Base-by-base conservation (phyloP, 2,329 filamentous ascomycete species). In the Trichoderma aggressivum region DNA sequence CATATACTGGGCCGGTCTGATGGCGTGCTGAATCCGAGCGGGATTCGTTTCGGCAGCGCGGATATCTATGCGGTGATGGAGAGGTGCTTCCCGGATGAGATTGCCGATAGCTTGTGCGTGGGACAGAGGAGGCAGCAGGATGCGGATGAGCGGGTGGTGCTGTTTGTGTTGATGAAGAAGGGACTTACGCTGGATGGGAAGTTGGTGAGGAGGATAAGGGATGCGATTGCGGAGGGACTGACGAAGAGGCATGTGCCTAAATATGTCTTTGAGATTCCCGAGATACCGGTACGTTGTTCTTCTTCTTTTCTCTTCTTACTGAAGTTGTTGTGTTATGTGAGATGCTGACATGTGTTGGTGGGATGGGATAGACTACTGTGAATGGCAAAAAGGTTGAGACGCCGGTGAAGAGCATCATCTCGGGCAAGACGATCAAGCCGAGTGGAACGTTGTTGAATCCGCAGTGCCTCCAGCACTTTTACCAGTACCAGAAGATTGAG, bases 301-400 rank as follows among this genome's bases (percentile, higher is more conserved):
- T 30, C 18, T 5, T 5, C 26, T 7, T 34, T 16, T 50, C 36
- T 8, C 1, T 5, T 12, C 1, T 36, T 50, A 12, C 14, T 10
- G 0, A 53, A 14, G 8, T 12, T 59, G 28, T 3, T 43, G 39
- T 43, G 1, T 5, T 5, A 30, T 16, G 3, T 24, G n/a, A 55
- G 5, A 36, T 12, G 21, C 76, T 80, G 39, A 80, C 60, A 78
- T 16, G 7, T 21, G 3, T 8, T 14, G 47, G 2, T 14, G n/a
- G n/a, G n/a, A 28, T 28, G 11, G 1, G 43, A 24, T 7, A 94
- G 89, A 92, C 90, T 0, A 96, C 93, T 0, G 89, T 96, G 73
- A 96, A 95, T 78, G 81, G 93, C 63, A 96, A 96, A 79, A 96
- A 96, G 80, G 93, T 96, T 5, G 93, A 96, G 79, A 76, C 96